Conservation (phyloP, 2,329 filamentous ascomycete species). For the Fusarium nurragi region DNA sequence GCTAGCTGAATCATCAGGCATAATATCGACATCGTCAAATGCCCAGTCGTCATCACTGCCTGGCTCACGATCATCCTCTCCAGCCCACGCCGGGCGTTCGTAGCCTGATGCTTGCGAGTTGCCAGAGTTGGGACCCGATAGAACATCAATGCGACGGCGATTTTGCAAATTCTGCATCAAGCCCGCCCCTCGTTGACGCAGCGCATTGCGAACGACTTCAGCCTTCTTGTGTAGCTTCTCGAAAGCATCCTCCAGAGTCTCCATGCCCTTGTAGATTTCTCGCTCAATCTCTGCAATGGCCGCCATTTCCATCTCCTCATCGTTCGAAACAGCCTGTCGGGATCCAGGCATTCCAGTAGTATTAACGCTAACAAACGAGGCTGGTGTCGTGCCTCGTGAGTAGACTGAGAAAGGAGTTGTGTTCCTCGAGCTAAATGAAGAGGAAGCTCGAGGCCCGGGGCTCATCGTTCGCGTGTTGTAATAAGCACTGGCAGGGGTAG, state of each 20-base stretch:
- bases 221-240: conserved; percentile 89
- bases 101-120: conserved; percentile 57
- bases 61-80: conserved; percentile 58
- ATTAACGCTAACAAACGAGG: conserved; percentile 67
- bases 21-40: conserved; percentile 68
- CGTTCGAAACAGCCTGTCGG: conserved; percentile 78
- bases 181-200: conserved; percentile 85
- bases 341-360: conserved; percentile 57
- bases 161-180: conserved; percentile 72
- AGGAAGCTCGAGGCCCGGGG: conserved; percentile 54
- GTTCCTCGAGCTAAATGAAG: conserved; percentile 56
- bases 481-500: conserved; percentile 63
- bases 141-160: conserved; percentile 66
- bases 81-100: conserved; percentile 53
- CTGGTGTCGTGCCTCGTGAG: conserved; percentile 65
- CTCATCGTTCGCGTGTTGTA: conserved; percentile 53
- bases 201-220: conserved; percentile 78
- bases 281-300: conserved; percentile 90
- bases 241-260: conserved; percentile 91
- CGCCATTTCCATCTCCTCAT: conserved; percentile 93
- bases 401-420: conserved; percentile 61
- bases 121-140: conserved; percentile 58
- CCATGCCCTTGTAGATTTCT: conserved; percentile 94
- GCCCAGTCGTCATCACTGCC: conserved; percentile 67
- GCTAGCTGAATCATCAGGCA: conserved; percentile 82